phyloP scores from a whole-genome alignment of 208 protist species.

The Leishmania martiniquensis region DNA sequence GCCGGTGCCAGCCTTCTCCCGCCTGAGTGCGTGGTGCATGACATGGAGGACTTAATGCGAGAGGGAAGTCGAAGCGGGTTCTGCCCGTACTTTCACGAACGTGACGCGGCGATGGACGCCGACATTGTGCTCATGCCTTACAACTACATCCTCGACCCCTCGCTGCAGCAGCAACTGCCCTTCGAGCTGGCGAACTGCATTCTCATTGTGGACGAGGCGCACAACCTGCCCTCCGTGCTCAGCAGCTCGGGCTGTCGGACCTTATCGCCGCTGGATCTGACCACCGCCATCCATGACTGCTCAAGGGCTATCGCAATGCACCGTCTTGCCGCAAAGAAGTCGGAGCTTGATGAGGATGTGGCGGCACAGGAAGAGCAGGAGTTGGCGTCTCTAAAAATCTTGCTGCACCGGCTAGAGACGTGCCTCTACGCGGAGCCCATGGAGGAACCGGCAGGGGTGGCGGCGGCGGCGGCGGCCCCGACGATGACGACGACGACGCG shows the following conservation, averaged over 20 bases:
- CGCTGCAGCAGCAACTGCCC: constrained; percentile 83
- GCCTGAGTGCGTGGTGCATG: constrained; percentile 58
- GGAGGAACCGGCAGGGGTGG: background rate
- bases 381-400: constrained; percentile 77
- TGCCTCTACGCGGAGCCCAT: constrained; percentile 49
- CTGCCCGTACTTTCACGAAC: constrained; percentile 96
- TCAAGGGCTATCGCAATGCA: constrained; percentile 70
- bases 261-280: constrained; percentile 69
- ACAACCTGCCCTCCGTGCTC: constrained; percentile 94
- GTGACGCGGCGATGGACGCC: constrained; percentile 76
- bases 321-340: constrained; percentile 29
- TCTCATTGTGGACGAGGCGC: constrained; percentile 97
- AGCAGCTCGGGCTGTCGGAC: constrained; percentile 60
- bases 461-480: too few species aligned
- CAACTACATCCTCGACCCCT: constrained; percentile 97
- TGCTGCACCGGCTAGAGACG: constrained; percentile 60
- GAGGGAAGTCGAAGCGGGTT: constrained; percentile 69
- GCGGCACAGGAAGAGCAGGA: constrained; percentile 59
- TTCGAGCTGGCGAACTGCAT: constrained; percentile 80
- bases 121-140: constrained; percentile 98
- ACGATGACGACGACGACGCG: background rate
- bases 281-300: constrained; percentile 85
- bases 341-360: constrained; percentile 25
- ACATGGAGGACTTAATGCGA: constrained; percentile 95
- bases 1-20: constrained; percentile 17